phyloP scores from a whole-genome alignment of 2,329 filamentous ascomycete species.

The Alternaria conjuncta region DNA sequence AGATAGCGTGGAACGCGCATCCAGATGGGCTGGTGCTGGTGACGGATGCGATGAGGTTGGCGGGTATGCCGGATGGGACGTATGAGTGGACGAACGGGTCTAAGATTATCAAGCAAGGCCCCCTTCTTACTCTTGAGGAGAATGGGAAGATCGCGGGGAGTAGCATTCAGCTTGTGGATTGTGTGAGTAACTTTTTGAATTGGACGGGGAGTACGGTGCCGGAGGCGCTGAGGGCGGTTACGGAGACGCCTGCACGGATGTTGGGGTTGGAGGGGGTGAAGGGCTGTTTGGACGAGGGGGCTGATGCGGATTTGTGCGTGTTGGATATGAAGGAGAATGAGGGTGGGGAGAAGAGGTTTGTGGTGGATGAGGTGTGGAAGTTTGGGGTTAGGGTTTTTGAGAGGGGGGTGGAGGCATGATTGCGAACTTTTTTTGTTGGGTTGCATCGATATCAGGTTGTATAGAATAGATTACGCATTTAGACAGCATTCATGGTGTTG shows the following conservation, averaged over 20 bases:
- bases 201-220: constrained; percentile 75
- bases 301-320: constrained; percentile 67
- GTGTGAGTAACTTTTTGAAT: constrained; percentile 79
- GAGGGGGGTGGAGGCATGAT: constrained; percentile 2
- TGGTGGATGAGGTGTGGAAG: constrained; percentile 81
- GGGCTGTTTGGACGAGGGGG: constrained; percentile 59
- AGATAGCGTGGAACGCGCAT: constrained; percentile 87
- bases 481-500: background rate
- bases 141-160: constrained; percentile 65
- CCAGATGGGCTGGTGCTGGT: constrained; percentile 86
- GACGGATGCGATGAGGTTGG: constrained; percentile 89
- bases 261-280: constrained; percentile 71
- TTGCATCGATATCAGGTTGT: background rate
- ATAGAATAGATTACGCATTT: background rate
- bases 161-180: constrained; percentile 77
- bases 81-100: constrained; percentile 85
- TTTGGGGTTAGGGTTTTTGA: constrained; percentile 62
- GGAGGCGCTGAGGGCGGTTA: constrained; percentile 74
- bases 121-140: constrained; percentile 76
- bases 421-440: background rate
- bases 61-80: constrained; percentile 80
- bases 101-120: constrained; percentile 72
- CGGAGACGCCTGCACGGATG: constrained; percentile 78
- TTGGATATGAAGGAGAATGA: constrained; percentile 62
- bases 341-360: constrained; percentile 59